A percentile compares a stretch with the other conserved stretches of the same genome.
These are phyloP conservation scores for Elaphomyces granulatus DNA, from an alignment of 495 filamentous ascomycete genomes.

Conservation along the genomic window DNA sequence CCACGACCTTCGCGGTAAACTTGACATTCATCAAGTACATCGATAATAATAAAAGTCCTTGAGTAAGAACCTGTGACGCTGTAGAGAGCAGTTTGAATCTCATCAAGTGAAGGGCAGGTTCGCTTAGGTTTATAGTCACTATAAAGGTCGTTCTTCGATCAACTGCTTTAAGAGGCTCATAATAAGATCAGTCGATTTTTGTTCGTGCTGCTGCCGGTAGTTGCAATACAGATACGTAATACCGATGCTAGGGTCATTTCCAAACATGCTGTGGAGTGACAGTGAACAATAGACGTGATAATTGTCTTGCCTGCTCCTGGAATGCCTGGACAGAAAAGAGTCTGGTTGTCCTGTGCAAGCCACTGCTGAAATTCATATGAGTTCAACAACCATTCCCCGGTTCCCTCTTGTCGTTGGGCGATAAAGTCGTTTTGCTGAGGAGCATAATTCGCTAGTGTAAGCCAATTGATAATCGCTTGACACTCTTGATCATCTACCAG, in stretches of 20 bases:
- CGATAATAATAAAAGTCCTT: slow-evolving; percentile 13
- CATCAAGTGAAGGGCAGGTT: neutral
- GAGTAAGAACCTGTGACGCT: slow-evolving; percentile 6
- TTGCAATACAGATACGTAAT: slow-evolving; percentile 32
- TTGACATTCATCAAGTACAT: slow-evolving; percentile 34
- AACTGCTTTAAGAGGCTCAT: slow-evolving; percentile 20
- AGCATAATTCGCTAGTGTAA: slow-evolving; percentile 7
- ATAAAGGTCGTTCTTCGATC: slow-evolving; percentile 2
- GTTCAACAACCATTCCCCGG: slow-evolving; percentile 30
- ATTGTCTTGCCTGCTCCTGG: slow-evolving; percentile 28
- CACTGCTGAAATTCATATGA: slow-evolving; percentile 21
- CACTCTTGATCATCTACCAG: slow-evolving; percentile 1
- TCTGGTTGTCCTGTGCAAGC: slow-evolving; percentile 14
- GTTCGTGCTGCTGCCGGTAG: slow-evolving; percentile 13
- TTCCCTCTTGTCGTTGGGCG: slow-evolving; percentile 17
- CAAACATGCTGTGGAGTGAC: slow-evolving; percentile 12
- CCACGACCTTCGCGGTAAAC: slow-evolving; percentile 5
- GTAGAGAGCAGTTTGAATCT: slow-evolving; percentile 1
- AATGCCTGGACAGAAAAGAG: slow-evolving; percentile 31
- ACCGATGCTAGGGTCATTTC: slow-evolving; percentile 7
- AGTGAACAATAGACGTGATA: slow-evolving; percentile 20
- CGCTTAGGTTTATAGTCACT: neutral
- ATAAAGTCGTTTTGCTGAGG: slow-evolving; percentile 10
- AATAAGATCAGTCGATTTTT: slow-evolving; percentile 12
- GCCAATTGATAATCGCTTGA: slow-evolving; percentile 7